Evolutionary conservation across 75 land plant genomes (phyloP).

Genomic region (Adiantum capillusveneris): DNA sequence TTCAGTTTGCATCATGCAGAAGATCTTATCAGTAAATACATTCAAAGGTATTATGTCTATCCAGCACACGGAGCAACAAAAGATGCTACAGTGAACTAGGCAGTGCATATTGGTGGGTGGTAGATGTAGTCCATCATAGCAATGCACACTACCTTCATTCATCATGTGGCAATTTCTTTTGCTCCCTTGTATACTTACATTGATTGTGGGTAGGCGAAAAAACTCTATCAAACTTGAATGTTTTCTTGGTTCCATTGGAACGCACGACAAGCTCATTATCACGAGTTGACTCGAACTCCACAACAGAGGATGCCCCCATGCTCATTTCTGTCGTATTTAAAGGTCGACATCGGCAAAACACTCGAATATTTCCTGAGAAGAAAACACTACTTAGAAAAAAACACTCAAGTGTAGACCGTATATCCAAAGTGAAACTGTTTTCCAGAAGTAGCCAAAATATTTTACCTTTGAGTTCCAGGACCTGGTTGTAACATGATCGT

Average conservation of each 20-base stretch:
- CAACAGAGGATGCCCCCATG: conserved; percentile 43
- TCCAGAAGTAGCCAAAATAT: background rate
- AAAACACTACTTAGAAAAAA: background rate
- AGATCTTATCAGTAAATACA: too few relatives aligned
- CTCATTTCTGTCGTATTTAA: conserved; percentile 53
- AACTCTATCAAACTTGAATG: conserved; percentile 84
- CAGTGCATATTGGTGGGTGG: too few relatives aligned
- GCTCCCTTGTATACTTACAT: conserved; percentile 46
- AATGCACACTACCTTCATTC: too few relatives aligned
- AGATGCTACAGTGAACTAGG: too few relatives aligned
- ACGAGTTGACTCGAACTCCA: conserved; percentile 80
- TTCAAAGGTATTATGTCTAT: too few relatives aligned
- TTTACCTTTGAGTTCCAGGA: conserved; percentile 72
- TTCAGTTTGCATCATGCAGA: too few relatives aligned
- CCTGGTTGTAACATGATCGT: conserved; percentile 63
- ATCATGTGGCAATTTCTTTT: too few relatives aligned
- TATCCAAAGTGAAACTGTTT: background rate
- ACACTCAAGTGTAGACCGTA: background rate
- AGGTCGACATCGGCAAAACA: conserved; percentile 91
- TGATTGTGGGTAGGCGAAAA: conserved; percentile 83
- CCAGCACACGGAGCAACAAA: too few relatives aligned
- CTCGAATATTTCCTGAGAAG: conserved; percentile 97
- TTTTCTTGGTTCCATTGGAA: conserved; percentile 59
- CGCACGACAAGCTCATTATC: conserved; percentile 70
- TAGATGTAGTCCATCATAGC: too few relatives aligned